A percentile compares a stretch with the other conserved stretches of the same genome.
Conservation (phyloP, 2,329 filamentous ascomycete species). For the Atkinsonella texensis region DNA sequence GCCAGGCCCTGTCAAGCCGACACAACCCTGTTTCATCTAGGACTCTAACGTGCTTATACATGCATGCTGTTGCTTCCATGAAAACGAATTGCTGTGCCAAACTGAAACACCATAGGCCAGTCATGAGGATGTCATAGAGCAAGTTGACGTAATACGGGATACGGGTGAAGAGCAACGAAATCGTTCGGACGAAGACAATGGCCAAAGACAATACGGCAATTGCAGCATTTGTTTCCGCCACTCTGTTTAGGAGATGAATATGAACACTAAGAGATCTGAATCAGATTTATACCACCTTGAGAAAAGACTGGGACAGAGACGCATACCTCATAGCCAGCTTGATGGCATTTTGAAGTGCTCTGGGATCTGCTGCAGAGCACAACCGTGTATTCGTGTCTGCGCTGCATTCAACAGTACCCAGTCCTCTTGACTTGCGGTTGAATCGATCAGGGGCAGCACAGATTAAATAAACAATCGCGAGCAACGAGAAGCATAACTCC, state of each 20-base stretch:
- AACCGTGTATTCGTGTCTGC: neutral
- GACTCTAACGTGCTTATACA: neutral
- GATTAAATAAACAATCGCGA: neutral
- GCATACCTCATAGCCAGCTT: constrained; percentile 11
- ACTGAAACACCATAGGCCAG: constrained; percentile 16
- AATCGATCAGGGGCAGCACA: neutral
- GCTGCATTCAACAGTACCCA: neutral
- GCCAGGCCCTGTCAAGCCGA: neutral
- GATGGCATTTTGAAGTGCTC: constrained; percentile 16
- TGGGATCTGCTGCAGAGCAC: neutral
- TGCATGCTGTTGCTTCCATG: neutral
- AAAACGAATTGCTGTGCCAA: constrained; percentile 7
- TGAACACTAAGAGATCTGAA: neutral
- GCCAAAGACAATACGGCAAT: constrained; percentile 18
- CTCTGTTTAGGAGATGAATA: constrained; percentile 8
- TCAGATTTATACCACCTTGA: too few relatives aligned
- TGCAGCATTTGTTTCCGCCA: constrained; percentile 17
- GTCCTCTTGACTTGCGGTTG: neutral
- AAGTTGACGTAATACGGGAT: constrained; percentile 13
- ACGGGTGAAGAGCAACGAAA: constrained; percentile 13
- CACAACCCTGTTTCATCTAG: constrained; percentile 1
- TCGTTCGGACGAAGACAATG: constrained; percentile 14
- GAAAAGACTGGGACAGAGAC: too few relatives aligned
- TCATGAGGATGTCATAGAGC: constrained; percentile 18
- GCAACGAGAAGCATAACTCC: neutral